A percentile compares a stretch with the other conserved stretches of the same genome.
Conservation (phyloP, 2,329 filamentous ascomycete genomes). For the Trichoderma koningii region DNA sequence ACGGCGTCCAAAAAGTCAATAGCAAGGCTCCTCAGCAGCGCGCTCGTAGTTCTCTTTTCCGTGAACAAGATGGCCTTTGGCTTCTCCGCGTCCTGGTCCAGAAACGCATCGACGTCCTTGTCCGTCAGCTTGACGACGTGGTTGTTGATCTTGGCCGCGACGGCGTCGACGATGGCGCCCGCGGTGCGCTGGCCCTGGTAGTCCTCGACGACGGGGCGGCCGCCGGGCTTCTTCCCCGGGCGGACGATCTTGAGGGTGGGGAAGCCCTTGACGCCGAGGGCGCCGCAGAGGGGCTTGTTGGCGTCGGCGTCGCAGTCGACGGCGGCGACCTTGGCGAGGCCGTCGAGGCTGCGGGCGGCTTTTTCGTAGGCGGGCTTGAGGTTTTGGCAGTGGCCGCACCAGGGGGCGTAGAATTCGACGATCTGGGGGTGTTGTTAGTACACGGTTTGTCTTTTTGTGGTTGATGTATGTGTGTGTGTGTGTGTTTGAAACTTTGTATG, state of each 20-base stretch:
- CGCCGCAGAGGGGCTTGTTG: constrained; percentile 85
- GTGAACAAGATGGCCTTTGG: constrained; percentile 91
- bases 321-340: constrained; percentile 90
- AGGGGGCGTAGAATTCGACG: constrained; percentile 91
- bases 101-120: constrained; percentile 74
- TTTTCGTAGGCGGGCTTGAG: constrained; percentile 96
- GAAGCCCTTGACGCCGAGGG: constrained; percentile 89
- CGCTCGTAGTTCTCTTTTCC: constrained; percentile 85
- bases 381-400: constrained; percentile 97
- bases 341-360: constrained; percentile 83
- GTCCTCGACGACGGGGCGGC: constrained; percentile 81
- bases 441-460: too few relatives aligned
- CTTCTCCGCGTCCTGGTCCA: constrained; percentile 69
- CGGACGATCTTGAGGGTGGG: constrained; percentile 93
- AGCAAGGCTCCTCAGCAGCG: constrained; percentile 78
- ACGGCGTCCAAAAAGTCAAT: constrained; percentile 87
- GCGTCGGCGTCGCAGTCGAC: constrained; percentile 91
- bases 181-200: constrained; percentile 83
- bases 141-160: constrained; percentile 87
- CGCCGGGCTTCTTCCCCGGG: constrained; percentile 73
- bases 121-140: constrained; percentile 81
- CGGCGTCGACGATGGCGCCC: constrained; percentile 83
- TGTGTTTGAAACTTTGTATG: too few relatives aligned
- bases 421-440: constrained; percentile 45
- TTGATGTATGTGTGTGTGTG: not conserved